Percentiles rank a stretch among this genome's conserved stretches.
Evolutionary conservation across 2,329 filamentous ascomycete genomes (phyloP).

Genomic region (Pleoardoris graminearum): DNA sequence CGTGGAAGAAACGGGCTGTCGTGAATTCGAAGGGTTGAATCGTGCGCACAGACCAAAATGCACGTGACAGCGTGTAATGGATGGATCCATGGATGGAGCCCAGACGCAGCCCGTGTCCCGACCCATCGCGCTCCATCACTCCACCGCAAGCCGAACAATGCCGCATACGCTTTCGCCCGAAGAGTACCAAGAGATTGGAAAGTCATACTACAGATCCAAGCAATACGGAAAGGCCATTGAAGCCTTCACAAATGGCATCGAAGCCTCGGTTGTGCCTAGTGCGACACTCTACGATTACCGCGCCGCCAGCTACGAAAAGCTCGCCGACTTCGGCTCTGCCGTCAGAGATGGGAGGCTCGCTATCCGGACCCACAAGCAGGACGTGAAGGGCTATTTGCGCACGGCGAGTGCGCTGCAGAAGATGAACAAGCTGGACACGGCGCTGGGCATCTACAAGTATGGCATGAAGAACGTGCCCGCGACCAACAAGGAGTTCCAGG

Average conservation of each 20-base stretch:
- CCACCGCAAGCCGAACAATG: constrained; percentile 21
- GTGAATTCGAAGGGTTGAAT: no score
- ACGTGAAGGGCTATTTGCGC: constrained; percentile 62
- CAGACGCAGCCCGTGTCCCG: no score
- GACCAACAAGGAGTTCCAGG: constrained; percentile 39
- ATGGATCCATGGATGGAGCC: no score
- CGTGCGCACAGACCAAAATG: no score
- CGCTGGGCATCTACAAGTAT: constrained; percentile 60
- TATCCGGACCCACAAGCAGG: constrained; percentile 55
- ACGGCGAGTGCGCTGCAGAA: constrained; percentile 54
- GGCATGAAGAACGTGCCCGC: constrained; percentile 58
- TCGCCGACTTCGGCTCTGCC: constrained; percentile 55
- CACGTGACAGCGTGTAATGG: no score
- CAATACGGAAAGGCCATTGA: constrained; percentile 41
- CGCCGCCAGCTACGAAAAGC: constrained; percentile 59
- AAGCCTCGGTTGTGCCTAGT: constrained; percentile 24
- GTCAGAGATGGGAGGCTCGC: constrained; percentile 61
- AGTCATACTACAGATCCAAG: constrained; percentile 41
- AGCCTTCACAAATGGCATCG: constrained; percentile 39
- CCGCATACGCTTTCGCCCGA: constrained; percentile 34
- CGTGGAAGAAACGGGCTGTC: no score
- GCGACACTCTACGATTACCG: constrained; percentile 57
- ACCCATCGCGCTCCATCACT: neutral
- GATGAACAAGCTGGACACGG: constrained; percentile 56
- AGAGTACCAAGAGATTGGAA: constrained; percentile 43